phyloP scores from a whole-genome alignment of 345 rosid species.

The Salix udensis region DNA sequence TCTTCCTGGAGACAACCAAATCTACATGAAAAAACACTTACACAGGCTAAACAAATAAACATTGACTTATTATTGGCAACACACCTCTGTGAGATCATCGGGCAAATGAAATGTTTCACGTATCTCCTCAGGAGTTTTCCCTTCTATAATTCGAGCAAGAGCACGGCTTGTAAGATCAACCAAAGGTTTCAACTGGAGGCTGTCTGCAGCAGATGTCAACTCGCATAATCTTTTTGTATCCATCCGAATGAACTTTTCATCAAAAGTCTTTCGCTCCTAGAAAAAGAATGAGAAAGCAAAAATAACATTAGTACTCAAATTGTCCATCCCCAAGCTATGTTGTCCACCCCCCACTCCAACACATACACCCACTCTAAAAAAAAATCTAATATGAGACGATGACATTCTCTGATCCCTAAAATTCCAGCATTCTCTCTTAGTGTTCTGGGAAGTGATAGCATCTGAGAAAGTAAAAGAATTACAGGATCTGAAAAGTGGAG shows the following conservation, averaged over 20 bases:
- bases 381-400: neutral
- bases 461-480: neutral
- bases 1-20: slow-evolving; percentile 57
- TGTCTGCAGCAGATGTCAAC: slow-evolving; percentile 88
- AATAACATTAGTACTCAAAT: neutral
- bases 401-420: neutral
- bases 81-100: slow-evolving; percentile 92
- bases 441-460: neutral
- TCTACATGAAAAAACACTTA: slow-evolving; percentile 10
- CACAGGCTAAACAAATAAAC: neutral
- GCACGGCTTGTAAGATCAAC: slow-evolving; percentile 91
- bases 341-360: neutral
- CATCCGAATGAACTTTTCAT: slow-evolving; percentile 83
- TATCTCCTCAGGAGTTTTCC: slow-evolving; percentile 83
- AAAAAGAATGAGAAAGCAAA: slow-evolving; percentile 20
- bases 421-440: neutral
- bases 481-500: neutral
- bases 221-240: slow-evolving; percentile 82
- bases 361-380: neutral
- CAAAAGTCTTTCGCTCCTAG: slow-evolving; percentile 75
- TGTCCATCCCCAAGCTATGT: neutral
- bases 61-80: slow-evolving; percentile 17
- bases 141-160: slow-evolving; percentile 81
- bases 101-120: slow-evolving; percentile 89
- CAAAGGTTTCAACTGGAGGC: slow-evolving; percentile 82